Evolutionary conservation across 805 yeast species (phyloP), one percentile per base, ranked within the genome.

Genomic region (Crinitomyces ghanaensis): DNA sequence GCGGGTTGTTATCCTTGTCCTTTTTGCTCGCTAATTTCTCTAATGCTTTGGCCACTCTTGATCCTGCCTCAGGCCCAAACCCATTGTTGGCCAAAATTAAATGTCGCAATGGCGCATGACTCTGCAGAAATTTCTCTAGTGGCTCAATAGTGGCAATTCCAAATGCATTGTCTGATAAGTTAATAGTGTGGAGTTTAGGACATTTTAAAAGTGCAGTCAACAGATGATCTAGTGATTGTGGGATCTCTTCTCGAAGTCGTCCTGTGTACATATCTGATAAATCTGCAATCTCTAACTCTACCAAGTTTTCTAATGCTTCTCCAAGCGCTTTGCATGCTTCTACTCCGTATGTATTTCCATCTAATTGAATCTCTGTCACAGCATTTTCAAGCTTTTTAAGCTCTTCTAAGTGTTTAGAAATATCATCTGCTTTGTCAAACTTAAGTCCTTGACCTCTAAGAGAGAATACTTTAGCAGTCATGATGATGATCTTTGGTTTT

Each of bases 1-100:
- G n/a, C n/a, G n/a, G n/a, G 15, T 68, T 63, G 26, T 60, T 59
- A 19, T 53, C 48, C n/a, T 56, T 53, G 31, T 56, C 56, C 42
- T 63, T 55, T 59, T 85, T 85, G 33, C 55, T 56, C 14, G 91
- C 74, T 43, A 88, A 68, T 45, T 70, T 67, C 60, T 65, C 82
- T 30, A 91, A 69, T 3, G 95, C 82, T 48, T 74, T 74, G 39
- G 96, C 99, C 41, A 91, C 81, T 54, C 94, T 72, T 37, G 88
- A 78, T 48, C 99, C 98, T 1, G 97, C 94, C 54, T 80, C 80
- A 17, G 99, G 99, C 22, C 99, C 99, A 74, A 91, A 78, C 36
- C 99, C 99, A 56, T 91, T 91, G 60, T 91, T 91, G 30, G 95
- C 78, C 41, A 91, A 65, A 44, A 83, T 76, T 56, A 91, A 69